Percentiles rank a stretch among this genome's conserved stretches.
phyloP scores from a whole-genome alignment of 495 filamentous ascomycete genomes.

The Neurospora intermedia region DNA sequence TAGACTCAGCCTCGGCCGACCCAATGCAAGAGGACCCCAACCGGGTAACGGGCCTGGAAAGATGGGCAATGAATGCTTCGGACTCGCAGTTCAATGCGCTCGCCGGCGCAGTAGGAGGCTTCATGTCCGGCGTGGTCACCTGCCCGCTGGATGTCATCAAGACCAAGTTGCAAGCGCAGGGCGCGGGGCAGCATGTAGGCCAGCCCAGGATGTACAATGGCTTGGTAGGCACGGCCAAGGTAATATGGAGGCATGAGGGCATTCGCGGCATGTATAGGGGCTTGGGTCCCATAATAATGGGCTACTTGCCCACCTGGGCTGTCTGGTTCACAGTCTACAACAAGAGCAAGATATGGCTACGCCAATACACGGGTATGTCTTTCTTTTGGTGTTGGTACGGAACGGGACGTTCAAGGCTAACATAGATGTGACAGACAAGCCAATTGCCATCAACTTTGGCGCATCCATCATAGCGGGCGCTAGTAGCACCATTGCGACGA shows the following conservation, averaged over 20 bases:
- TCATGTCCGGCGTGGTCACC: slow-evolving; percentile 86
- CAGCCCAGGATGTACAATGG: slow-evolving; percentile 62
- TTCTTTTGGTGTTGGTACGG: background rate
- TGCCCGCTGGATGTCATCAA: slow-evolving; percentile 99
- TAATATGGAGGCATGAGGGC: slow-evolving; percentile 82
- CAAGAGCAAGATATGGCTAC: slow-evolving; percentile 63
- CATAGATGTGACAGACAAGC: slow-evolving; percentile 20
- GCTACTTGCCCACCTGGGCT: slow-evolving; percentile 95
- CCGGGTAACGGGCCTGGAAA: slow-evolving; percentile 46
- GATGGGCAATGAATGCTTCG: slow-evolving; percentile 36
- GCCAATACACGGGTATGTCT: slow-evolving; percentile 28
- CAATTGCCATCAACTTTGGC: slow-evolving; percentile 43
- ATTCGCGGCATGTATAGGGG: slow-evolving; percentile 87
- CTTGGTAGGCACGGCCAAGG: slow-evolving; percentile 70
- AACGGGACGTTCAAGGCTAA: slow-evolving; percentile 3
- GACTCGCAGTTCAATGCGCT: slow-evolving; percentile 50
- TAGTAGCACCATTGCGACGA: slow-evolving; percentile 90
- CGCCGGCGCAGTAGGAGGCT: slow-evolving; percentile 76
- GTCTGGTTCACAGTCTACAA: slow-evolving; percentile 97
- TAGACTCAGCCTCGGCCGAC: slow-evolving; percentile 3
- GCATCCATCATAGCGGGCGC: slow-evolving; percentile 85
- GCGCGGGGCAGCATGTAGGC: slow-evolving; percentile 47
- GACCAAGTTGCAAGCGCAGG: slow-evolving; percentile 94
- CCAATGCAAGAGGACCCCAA: slow-evolving; percentile 24
- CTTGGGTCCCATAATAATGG: slow-evolving; percentile 83